Evolutionary conservation across 805 yeast species (phyloP).

Genomic region (Barnettozyma siamensis): DNA sequence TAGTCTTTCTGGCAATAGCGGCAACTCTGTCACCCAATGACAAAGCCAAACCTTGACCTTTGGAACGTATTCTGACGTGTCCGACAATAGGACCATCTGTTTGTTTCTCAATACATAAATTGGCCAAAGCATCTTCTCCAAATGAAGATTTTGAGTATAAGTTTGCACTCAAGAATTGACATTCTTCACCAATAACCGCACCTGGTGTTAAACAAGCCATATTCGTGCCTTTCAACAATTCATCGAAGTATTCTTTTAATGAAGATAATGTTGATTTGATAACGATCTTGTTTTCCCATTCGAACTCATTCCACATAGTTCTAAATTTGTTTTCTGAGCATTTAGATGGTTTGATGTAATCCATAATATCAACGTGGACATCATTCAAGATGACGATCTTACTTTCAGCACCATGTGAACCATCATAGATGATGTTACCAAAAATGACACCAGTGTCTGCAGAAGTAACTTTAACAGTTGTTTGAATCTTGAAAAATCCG

Average conservation of each 20-base stretch:
- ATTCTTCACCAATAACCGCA: conserved; percentile 83
- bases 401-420: conserved; percentile 85
- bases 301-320: conserved; percentile 98
- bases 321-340: conserved; percentile 89
- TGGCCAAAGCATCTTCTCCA: conserved; percentile 97
- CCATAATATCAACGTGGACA: conserved; percentile 94
- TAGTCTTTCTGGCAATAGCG: conserved; percentile 59
- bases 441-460: conserved; percentile 98
- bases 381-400: conserved; percentile 90
- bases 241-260: conserved; percentile 72
- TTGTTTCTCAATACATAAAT: conserved; percentile 84
- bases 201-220: conserved; percentile 93
- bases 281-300: conserved; percentile 97
- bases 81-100: conserved; percentile 76
- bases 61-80: conserved; percentile 92
- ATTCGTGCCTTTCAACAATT: conserved; percentile 75
- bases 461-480: conserved; percentile 89
- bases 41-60: conserved; percentile 95
- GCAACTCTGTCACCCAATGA: conserved; percentile 94
- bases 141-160: conserved; percentile 87
- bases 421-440: conserved; percentile 95
- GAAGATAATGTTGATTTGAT: conserved; percentile 64
- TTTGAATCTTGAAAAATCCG: conserved; percentile 85
- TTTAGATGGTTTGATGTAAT: conserved; percentile 92
- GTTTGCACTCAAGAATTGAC: conserved; percentile 91